Conservation (phyloP, 441 rosid genomes). For the Cnidoscolus chayamansa region DNA sequence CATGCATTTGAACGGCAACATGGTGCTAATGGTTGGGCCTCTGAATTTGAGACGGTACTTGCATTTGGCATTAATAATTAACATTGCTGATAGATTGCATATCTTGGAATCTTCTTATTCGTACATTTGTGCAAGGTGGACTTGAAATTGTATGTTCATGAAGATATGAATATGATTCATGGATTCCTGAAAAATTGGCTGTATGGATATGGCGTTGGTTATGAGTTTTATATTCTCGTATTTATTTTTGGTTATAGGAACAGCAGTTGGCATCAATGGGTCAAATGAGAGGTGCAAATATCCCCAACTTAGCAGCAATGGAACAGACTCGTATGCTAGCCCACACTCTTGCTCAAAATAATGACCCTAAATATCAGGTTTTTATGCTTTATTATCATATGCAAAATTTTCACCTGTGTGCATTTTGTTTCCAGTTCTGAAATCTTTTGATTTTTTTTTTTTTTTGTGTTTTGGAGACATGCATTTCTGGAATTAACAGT, state of each 20-base stretch:
- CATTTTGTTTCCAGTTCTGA: slow-evolving; percentile 18
- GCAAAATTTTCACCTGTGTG: slow-evolving; percentile 1
- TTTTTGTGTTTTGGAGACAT: neutral
- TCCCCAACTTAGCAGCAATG: slow-evolving; percentile 74
- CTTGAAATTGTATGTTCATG: neutral
- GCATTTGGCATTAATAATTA: neutral
- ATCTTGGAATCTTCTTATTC: neutral
- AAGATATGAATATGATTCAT: neutral
- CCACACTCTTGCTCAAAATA: slow-evolving; percentile 79
- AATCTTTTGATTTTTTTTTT: neutral
- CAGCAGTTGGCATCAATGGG: slow-evolving; percentile 59
- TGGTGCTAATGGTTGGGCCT: slow-evolving; percentile 90
- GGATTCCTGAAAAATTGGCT: too few relatives aligned
- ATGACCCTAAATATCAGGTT: slow-evolving; percentile 97
- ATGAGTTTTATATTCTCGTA: neutral
- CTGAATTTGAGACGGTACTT: slow-evolving; percentile 86
- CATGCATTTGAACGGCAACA: slow-evolving; percentile 81
- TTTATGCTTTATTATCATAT: slow-evolving; percentile 16
- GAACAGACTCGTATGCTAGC: slow-evolving; percentile 98
- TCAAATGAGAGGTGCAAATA: slow-evolving; percentile 59
- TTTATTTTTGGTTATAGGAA: slow-evolving; percentile 42
- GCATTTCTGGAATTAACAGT: neutral
- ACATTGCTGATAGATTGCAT: neutral
- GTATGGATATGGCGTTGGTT: neutral
- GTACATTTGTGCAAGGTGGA: neutral